Percentiles rank a stretch among this genome's conserved stretches.
These are phyloP conservation scores for Toxoplasma gondii DNA, from an alignment of 169 alveolate species.

Conservation along the genomic window DNA sequence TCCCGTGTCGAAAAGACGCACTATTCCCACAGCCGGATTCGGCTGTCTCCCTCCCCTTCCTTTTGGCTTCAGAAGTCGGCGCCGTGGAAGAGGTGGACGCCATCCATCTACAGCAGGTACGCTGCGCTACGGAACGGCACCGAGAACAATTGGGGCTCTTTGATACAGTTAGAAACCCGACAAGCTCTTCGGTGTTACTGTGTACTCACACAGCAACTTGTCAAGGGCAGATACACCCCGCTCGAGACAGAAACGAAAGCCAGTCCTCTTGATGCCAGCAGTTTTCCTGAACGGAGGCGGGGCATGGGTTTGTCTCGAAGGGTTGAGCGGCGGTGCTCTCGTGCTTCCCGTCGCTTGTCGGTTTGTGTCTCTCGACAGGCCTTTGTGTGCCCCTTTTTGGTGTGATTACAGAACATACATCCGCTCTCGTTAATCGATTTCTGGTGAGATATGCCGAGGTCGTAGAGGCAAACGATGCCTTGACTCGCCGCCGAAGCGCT, in stretches of 20 bases:
- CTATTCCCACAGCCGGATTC: too few relatives aligned
- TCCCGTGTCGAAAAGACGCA: too few relatives aligned
- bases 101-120: conserved; percentile 17
- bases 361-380: background rate
- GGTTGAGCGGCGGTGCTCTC: background rate
- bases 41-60: background rate
- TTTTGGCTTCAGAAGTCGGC: background rate
- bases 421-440: background rate
- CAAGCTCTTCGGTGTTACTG: background rate
- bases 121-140: background rate
- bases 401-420: background rate
- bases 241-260: too few relatives aligned
- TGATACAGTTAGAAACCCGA: background rate
- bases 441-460: background rate
- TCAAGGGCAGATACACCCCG: background rate
- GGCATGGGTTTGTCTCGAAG: background rate
- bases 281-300: background rate
- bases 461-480: too few relatives aligned
- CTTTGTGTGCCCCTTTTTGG: background rate
- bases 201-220: background rate
- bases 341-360: background rate
- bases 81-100: conserved; percentile 4
- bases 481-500: too few relatives aligned
- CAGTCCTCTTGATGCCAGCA: background rate
- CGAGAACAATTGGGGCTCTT: too few relatives aligned